These are phyloP conservation scores for Periconia sp. DNA, from an alignment of 2,329 filamentous ascomycete genomes.

Conservation along the genomic window DNA sequence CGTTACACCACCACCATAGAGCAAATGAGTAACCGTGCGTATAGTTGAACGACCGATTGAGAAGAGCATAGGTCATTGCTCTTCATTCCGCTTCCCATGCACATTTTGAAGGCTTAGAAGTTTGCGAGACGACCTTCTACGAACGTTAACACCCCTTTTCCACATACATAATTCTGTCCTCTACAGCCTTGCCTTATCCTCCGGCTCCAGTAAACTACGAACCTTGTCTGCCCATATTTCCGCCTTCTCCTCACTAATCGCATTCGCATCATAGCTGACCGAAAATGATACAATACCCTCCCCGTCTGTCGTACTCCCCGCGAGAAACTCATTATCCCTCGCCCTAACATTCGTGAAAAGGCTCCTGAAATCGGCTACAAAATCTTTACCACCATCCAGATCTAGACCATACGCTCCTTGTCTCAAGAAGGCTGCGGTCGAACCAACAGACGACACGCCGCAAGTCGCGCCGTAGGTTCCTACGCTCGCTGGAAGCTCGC, in stretches of 20 bases:
- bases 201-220: constrained; percentile 35
- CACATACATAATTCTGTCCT: too few species aligned
- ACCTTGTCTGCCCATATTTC: constrained; percentile 40
- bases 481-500: constrained; percentile 37
- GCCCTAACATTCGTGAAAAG: constrained; percentile 50
- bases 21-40: too few species aligned
- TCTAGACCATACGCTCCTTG: constrained; percentile 32
- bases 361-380: constrained; percentile 48
- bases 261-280: constrained; percentile 51
- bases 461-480: constrained; percentile 49
- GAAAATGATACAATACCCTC: constrained; percentile 44
- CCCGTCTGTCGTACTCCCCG: constrained; percentile 49
- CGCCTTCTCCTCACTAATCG: constrained; percentile 39
- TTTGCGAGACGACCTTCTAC: too few species aligned
- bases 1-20: too few species aligned
- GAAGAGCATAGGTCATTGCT: too few species aligned
- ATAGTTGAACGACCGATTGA: too few species aligned
- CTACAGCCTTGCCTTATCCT: constrained; percentile 23
- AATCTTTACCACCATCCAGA: constrained; percentile 34
- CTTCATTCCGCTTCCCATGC: too few species aligned
- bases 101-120: too few species aligned
- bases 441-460: constrained; percentile 53
- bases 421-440: constrained; percentile 41
- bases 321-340: constrained; percentile 54
- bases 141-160: too few species aligned